Conservation (phyloP, 257 asterid species). For the Fraxinus americana region DNA sequence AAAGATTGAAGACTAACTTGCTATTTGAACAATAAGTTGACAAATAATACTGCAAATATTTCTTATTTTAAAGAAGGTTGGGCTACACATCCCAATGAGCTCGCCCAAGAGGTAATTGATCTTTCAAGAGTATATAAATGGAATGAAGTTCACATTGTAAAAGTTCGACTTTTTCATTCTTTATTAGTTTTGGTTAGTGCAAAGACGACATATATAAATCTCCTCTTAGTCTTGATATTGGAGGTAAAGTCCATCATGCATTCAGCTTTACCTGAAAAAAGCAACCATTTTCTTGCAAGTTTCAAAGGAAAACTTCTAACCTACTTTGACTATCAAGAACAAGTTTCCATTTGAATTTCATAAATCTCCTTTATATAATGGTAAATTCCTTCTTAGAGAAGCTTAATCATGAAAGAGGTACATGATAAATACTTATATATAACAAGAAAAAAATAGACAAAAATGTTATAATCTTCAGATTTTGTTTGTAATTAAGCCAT, state of each 20-base stretch:
- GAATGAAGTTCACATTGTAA: background rate
- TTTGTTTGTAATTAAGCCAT: background rate
- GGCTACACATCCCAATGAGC: background rate
- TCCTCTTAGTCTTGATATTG: too few species aligned
- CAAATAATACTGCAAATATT: too few species aligned
- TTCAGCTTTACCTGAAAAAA: too few species aligned
- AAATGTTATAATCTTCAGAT: background rate
- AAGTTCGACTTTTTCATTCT: background rate
- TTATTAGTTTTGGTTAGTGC: background rate
- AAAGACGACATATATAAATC: background rate
- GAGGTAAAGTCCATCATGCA: too few species aligned
- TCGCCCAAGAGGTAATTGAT: background rate
- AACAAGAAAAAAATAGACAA: background rate
- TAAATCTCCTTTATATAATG: background rate
- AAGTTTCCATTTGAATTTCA: background rate
- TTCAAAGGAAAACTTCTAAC: constrained; percentile 4
- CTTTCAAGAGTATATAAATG: too few species aligned
- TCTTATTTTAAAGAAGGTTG: too few species aligned
- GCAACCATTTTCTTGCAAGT: background rate
- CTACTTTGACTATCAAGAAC: background rate
- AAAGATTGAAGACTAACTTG: too few species aligned
- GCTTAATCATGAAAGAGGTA: background rate
- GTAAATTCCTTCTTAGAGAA: background rate
- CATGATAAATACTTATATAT: background rate
- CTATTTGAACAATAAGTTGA: too few species aligned